These are phyloP conservation scores for Saccharomyces uvarum DNA, from an alignment of 1,139 yeast species.

Conservation along the genomic window DNA sequence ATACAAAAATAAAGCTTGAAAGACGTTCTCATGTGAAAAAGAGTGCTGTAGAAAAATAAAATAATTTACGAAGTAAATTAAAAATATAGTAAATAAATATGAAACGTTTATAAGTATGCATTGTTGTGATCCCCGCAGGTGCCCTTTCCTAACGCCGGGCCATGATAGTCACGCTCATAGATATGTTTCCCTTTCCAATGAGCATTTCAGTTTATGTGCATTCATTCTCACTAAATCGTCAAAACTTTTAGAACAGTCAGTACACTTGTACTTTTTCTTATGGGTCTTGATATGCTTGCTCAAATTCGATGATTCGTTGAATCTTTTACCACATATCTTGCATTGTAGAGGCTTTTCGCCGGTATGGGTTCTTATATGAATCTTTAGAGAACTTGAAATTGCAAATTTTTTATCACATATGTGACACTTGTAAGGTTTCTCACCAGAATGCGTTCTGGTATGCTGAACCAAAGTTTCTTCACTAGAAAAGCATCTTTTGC, in stretches of 20 bases:
- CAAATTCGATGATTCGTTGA: conserved; percentile 82
- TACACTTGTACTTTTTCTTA: conserved; percentile 44
- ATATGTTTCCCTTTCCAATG: not conserved
- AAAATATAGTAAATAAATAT: not conserved
- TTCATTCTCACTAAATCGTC: conserved; percentile 24
- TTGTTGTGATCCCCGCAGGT: not conserved
- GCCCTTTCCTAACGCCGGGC: not conserved
- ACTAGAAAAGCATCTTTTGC: conserved; percentile 60
- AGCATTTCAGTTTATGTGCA: conserved; percentile 13
- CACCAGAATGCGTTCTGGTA: conserved; percentile 82
- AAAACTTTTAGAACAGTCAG: conserved; percentile 45
- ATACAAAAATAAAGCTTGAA: not conserved
- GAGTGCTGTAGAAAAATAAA: not conserved
- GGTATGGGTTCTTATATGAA: conserved; percentile 76
- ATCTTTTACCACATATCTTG: conserved; percentile 75
- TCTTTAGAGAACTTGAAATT: conserved; percentile 46
- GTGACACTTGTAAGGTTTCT: conserved; percentile 65
- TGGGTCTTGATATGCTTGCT: conserved; percentile 81
- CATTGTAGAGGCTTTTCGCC: conserved; percentile 88
- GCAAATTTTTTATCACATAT: conserved; percentile 62
- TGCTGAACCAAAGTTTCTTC: conserved; percentile 55
- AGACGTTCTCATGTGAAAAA: not conserved
- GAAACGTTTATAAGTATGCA: not conserved
- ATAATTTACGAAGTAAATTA: not conserved
- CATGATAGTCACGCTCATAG: not conserved